Evolutionary conservation across 148 eudicot genomes (phyloP), one percentile per base, ranked within the genome.

Genomic region (Silene uniflora): DNA sequence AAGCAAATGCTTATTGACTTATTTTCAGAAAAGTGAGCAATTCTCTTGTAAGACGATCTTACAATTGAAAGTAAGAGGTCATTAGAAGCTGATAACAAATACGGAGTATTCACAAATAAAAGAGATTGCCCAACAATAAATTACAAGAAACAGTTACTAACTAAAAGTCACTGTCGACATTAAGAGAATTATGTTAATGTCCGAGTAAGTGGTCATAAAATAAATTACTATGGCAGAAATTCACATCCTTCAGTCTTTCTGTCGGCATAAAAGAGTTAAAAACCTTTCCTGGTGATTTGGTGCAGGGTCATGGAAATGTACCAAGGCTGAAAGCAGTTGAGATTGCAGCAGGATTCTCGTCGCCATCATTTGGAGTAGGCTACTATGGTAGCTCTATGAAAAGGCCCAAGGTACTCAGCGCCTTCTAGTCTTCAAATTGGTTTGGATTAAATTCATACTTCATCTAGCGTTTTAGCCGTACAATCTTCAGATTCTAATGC

Each of bases 361-460:
- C 97, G 76, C 80, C 47, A 19, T 96, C 99, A 29, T 91, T 92
- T 81, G 99, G 98, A 73, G 70, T 92, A 75, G 98, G 99, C 44
- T 96, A 96, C 85, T 92, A 81, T 76, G 97, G 90, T 44, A 89
- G 89, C 85, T 87, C 88, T 25, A 92, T 96, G 99, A 81, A 79
- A 80, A 87, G 82, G 72, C 99, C 99, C 18, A 92, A 92, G 99
- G 98, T 96, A 87, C 29, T 27, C 29, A 27, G 29, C 29, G 29
- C 29, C 29, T 27, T 27, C 29, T 27, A 27, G 29, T 27, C 29
- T 27, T 27, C 29, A 27, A 27, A 27, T 27, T 27, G 29, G 29
- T 27, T 27, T 27, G 29, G 29, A 27, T 27, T 27, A 27, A n/a
- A 23, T 66, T 61, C 23, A 42, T 17, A 42, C 22, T 67, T 18